Percentiles rank a stretch among this genome's conserved stretches.
Conservation (phyloP, 2,329 filamentous ascomycete genomes). For the Monilinia aucupariae region DNA sequence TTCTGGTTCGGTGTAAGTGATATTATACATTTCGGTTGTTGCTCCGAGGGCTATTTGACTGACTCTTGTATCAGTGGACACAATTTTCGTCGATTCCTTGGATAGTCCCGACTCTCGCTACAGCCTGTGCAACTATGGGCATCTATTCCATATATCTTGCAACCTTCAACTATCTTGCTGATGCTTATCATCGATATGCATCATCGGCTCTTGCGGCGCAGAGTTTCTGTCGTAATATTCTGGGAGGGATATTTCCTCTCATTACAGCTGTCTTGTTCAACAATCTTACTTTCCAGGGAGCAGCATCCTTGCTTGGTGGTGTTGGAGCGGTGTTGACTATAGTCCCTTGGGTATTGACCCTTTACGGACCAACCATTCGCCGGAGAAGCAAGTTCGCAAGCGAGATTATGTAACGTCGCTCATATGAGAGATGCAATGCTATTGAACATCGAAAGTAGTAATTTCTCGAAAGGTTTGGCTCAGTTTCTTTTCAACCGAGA, state of each 20-base stretch:
- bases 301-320: conserved; percentile 70
- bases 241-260: conserved; percentile 76
- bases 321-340: conserved; percentile 60
- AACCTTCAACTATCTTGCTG: conserved; percentile 88
- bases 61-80: conserved; percentile 55
- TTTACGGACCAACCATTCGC: conserved; percentile 72
- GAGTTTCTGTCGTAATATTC: conserved; percentile 76
- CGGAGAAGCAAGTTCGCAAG: conserved; percentile 68
- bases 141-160: conserved; percentile 84
- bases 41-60: background rate
- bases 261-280: conserved; percentile 69
- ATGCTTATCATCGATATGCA: conserved; percentile 79
- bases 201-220: conserved; percentile 83
- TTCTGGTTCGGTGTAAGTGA: conserved; percentile 47
- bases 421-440: background rate
- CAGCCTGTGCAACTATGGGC: conserved; percentile 73
- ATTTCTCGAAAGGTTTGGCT: background rate
- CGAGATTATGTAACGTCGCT: conserved; percentile 21
- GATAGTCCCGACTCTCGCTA: conserved; percentile 64
- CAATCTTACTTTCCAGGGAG: conserved; percentile 63
- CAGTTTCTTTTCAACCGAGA: background rate
- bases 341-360: conserved; percentile 82
- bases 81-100: conserved; percentile 58
- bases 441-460: background rate
- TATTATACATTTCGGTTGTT: background rate